phyloP scores from a whole-genome alignment of 495 filamentous ascomycete species.

The Hypoxylon crocopeplum region DNA sequence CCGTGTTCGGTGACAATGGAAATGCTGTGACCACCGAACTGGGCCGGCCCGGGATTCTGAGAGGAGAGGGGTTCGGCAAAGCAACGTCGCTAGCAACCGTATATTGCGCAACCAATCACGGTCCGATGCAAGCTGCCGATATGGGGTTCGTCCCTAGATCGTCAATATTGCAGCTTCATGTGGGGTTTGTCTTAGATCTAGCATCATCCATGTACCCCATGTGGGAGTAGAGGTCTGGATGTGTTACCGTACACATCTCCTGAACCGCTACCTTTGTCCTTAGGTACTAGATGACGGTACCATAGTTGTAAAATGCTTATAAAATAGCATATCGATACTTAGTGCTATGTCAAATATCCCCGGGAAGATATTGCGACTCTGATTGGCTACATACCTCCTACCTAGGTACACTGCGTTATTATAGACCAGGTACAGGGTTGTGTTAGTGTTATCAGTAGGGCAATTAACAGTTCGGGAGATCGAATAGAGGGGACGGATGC shows the following conservation, averaged over 20 bases:
- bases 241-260: constrained; percentile 19
- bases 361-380: not conserved
- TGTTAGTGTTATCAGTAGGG: not conserved
- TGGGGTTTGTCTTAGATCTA: constrained; percentile 16
- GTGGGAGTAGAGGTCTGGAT: constrained; percentile 1
- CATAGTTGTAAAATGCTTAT: not conserved
- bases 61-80: not conserved
- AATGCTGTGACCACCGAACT: constrained; percentile 1
- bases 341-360: not conserved
- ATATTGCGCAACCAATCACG: constrained; percentile 9
- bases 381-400: not conserved
- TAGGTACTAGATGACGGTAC: not conserved
- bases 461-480: not conserved
- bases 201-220: constrained; percentile 13
- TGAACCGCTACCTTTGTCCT: not conserved
- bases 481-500: not conserved
- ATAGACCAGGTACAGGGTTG: not conserved
- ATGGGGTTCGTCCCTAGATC: constrained; percentile 7
- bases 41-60: not conserved
- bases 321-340: not conserved
- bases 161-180: constrained; percentile 1
- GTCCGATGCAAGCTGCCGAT: constrained; percentile 18
- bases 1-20: too few species aligned
- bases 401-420: not conserved
- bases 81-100: constrained; percentile 5